Base-by-base conservation (phyloP, 2,329 filamentous ascomycete species). In the Phaeosphaeriaceae sp. region DNA sequence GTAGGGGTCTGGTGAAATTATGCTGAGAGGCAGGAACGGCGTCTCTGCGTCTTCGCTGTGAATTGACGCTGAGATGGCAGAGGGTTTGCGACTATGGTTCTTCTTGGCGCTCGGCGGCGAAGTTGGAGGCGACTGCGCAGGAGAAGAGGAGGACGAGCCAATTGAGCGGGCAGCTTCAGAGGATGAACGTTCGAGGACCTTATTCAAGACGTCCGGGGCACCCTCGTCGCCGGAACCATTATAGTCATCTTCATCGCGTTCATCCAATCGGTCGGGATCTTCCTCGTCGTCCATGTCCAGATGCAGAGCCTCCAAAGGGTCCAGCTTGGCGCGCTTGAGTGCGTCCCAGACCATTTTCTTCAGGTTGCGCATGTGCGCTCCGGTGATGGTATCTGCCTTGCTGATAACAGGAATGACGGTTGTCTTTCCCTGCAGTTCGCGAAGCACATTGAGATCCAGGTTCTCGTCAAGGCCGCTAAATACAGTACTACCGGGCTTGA, bases 311-410 rank as follows among this genome's bases (percentile, higher is more conserved):
- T 95, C 91, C 20, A 99, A 79, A 2, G 93, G 93, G 66, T 99
- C 92, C 46, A 99, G 81, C 58, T 89, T 89, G 12, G 91, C 87
- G 66, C 86, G 86, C 76, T 94, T 93, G 55, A 99, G 81, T 62
- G 89, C 92, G 45, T 90, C 85, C 86, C 90, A 95, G 28, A 99
- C 92, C 11, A 88, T 87, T 75, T 88, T 91, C 80, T 97, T 97
- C 59, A 99, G 83, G 64, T 90, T 87, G 37, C 84, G 81, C 94
- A 97, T 97, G 75, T 99, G 94, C 44, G 89, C 88, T 0, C 89
- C 87, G n/a, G 94, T 97, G 63, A 97, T 89, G 12, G 92, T 97
- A 72, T 99, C 94, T 32, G 94, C 93, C 76, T 99, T 99, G 70
- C 92, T 89, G 67, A 99, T 93, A 50, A 99, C 87, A 0, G 94